Base-by-base conservation (phyloP, 768 basidiomycete species). In the Kwoniella pini region DNA sequence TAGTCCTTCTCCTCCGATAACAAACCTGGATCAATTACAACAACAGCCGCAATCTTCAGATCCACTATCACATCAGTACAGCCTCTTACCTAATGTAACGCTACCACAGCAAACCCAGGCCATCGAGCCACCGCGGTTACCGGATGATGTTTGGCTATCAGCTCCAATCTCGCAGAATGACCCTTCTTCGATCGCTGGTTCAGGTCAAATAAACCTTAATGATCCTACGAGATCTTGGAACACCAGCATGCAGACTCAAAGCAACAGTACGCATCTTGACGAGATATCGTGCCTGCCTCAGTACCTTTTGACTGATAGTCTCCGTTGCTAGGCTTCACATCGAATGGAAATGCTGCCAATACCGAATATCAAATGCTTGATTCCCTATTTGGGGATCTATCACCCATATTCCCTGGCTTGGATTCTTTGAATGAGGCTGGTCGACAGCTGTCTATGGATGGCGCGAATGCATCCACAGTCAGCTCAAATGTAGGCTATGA, bases 361-460 rank as follows among this genome's bases (percentile, higher is more conserved):
- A 82, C 91, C 63, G 95, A 98, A 75, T 98, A 96, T 79, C 91
- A 91, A 48, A 95, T 96, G 67, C 85, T 98, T 5, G 91, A 90
- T 46, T 86, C 88, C 22, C 94, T 98, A 74, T 83, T 98, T 50
- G 91, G 90, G 12, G 60, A 50, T n/a, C 28, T 74, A 42, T 68
- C 66, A 7, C 72, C 72, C 4, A 61, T 73, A 1, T 72, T 65
- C 31, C 57, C 65, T 0, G 40, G 31, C 21, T 54, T 61, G 21
- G 67, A 72, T 36, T 43, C 68, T 6, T 27, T 61, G 10, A 52
- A 61, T 27, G 59, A 61, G 33, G 59, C 52, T 22, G 59, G 59
- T 21, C 39, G 53, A 12, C 59, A 61, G 9, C 24, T 61, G 52
- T 40, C 51, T 9, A 45, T 61, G 44, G 59, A 61, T 28, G 49